phyloP scores from a whole-genome alignment of 2,329 filamentous ascomycete species.

The Trichoderma endophyticum region DNA sequence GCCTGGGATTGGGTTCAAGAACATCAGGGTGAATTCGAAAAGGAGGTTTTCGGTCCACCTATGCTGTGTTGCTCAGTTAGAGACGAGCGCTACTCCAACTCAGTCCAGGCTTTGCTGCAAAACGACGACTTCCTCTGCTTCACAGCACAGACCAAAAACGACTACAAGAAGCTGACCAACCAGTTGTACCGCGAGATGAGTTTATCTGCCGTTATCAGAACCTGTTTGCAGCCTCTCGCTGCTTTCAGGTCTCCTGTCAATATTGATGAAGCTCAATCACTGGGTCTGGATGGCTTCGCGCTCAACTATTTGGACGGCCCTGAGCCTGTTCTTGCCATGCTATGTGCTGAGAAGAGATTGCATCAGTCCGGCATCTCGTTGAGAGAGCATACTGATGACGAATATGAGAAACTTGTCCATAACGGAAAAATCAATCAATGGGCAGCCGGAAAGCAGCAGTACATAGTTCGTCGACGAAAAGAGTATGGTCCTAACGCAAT shows the following conservation, averaged over 20 bases:
- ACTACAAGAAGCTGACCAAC: slow-evolving; percentile 70
- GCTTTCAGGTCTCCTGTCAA: slow-evolving; percentile 55
- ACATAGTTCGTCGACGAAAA: slow-evolving; percentile 64
- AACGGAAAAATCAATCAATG: slow-evolving; percentile 61
- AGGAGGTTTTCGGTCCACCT: slow-evolving; percentile 76
- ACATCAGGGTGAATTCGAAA: slow-evolving; percentile 66
- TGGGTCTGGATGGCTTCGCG: slow-evolving; percentile 78
- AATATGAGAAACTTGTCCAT: slow-evolving; percentile 63
- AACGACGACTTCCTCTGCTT: slow-evolving; percentile 60
- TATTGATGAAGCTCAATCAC: slow-evolving; percentile 48
- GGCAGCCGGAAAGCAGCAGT: slow-evolving; percentile 64
- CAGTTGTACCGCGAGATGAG: slow-evolving; percentile 61
- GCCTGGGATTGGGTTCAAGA: slow-evolving; percentile 82
- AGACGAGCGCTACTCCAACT: slow-evolving; percentile 61
- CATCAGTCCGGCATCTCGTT: slow-evolving; percentile 66
- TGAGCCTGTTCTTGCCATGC: slow-evolving; percentile 78
- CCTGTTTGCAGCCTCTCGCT: slow-evolving; percentile 52
- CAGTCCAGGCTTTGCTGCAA: slow-evolving; percentile 51
- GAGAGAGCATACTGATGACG: slow-evolving; percentile 60
- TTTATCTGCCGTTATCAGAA: slow-evolving; percentile 70
- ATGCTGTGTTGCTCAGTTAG: slow-evolving; percentile 77
- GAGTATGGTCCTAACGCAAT: slow-evolving; percentile 77
- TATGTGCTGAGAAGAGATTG: slow-evolving; percentile 70
- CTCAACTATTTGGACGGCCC: slow-evolving; percentile 79
- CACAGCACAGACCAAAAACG: slow-evolving; percentile 70